Base-by-base conservation (phyloP, 2,329 filamentous ascomycete species). In the Fusarium bactridioides region DNA sequence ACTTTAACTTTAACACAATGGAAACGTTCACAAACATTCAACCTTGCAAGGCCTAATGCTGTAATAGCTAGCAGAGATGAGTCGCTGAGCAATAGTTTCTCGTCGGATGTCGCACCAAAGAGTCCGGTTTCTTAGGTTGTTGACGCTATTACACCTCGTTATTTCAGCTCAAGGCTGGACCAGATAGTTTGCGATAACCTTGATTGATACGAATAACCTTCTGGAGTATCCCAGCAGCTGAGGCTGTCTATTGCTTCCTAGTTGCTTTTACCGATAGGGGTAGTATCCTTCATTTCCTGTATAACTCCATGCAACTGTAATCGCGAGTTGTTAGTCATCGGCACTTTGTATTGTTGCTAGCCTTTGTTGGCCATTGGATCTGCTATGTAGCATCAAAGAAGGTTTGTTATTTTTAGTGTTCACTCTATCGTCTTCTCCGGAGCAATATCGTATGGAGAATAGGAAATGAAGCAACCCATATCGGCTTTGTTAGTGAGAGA, bases 71-170 rank as follows among this genome's bases (percentile, higher is more conserved):
- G 58, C 38, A 41, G 37, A 25, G 43, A 53, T 55, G 47, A 50
- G 21, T 51, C 44, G 65, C 18, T 33, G 35, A 35, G 37, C 41
- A 66, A 53, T 61, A 73, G 55, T 31, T 55, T 53, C 19, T 29
- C 31, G 0, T 60, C 55, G 51, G 58, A 25, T 73, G 70, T 48
- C 70, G 70, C 70, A 73, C 70, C 58, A 73, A 45, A 45, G 23
- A 54, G 31, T 21, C 61, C 38, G 60, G 61, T 19, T 40, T 35
- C 38, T 29, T 56, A 21, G 33, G 38, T 41, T 19, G 25, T 45
- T n/a, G n/a, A 12, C 40, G 37, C 47, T 47, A 64, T 59, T 29
- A 43, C 12, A 37, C 44, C 47, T 66, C 44, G 41, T 53, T 44
- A 67, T 27, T 38, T 69, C 59, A 65, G 55, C 50, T 69, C 23